These are phyloP conservation scores for Dactylonectria estremocensis DNA, from an alignment of 2,329 filamentous ascomycete species.

Conservation along the genomic window DNA sequence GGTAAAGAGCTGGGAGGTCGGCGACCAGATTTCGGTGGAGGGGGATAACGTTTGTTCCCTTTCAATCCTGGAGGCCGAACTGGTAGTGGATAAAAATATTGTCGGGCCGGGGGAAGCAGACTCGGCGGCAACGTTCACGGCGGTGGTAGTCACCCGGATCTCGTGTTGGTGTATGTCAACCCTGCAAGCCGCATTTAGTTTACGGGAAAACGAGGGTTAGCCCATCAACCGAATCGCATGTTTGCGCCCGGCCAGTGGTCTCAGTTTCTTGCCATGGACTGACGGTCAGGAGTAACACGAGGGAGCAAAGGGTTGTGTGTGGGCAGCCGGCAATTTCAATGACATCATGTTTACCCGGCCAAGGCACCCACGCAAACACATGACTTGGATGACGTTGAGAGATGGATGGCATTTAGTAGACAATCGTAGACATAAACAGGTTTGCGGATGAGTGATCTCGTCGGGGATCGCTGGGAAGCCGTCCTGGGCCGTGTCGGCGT, in stretches of 20 bases:
- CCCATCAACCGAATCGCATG: not conserved
- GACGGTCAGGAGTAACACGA: not conserved
- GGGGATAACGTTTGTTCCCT: too few relatives aligned
- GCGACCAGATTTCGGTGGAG: too few relatives aligned
- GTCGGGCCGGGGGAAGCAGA: not conserved
- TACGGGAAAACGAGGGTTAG: not conserved
- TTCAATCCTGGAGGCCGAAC: too few relatives aligned
- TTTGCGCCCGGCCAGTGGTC: not conserved
- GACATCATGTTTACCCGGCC: too few relatives aligned
- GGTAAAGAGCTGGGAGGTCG: too few relatives aligned
- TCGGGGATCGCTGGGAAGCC: not conserved
- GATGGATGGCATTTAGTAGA: too few relatives aligned
- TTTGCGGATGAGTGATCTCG: too few relatives aligned
- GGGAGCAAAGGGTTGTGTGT: too few relatives aligned
- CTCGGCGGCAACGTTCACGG: not conserved
- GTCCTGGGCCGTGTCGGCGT: not conserved
- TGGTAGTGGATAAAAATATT: too few relatives aligned
- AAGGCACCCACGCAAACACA: too few relatives aligned
- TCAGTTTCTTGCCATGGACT: not conserved
- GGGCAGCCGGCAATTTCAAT: not conserved
- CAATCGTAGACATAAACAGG: too few relatives aligned
- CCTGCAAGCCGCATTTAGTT: constrained; percentile 5
- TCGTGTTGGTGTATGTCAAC: constrained; percentile 2
- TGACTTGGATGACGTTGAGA: too few relatives aligned
- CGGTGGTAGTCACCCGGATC: not conserved